Evolutionary conservation across 2,329 filamentous ascomycete genomes (phyloP), one percentile per base, ranked within the genome.

Genomic region (Diplodia sapinea): DNA sequence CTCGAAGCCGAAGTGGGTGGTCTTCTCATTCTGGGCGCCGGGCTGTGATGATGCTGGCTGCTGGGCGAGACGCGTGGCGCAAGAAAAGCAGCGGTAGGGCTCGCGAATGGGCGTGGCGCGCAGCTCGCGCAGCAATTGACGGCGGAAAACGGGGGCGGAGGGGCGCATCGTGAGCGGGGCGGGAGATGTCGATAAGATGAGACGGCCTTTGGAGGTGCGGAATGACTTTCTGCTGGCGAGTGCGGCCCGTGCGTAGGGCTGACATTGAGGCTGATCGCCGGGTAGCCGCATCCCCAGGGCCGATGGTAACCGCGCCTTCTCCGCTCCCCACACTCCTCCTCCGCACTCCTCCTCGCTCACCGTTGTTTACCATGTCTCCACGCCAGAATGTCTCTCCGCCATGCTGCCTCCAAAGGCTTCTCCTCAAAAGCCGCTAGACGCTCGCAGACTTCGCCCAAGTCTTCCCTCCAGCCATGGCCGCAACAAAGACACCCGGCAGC

Each of bases 1-100:
- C 81, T 94, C 87, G 78, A 93, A 97, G 63, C 94, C 94, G 79
- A 97, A 97, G 81, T 97, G 93, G 61, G 94, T 97, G 70, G 89
- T 89, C 68, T 85, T 84, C 72, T 87, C 83, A 71, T 83, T 71
- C 64, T 80, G 26, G 11, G 62, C 74, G 47, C 75, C 75, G 64
- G 74, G 70, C 70, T 75, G 76, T 66, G 81, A 75, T 70, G 75
- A 71, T 72, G 72, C 68, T 75, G 77, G 71, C 69, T 82, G 78
- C 67, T 75, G 72, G 52, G 78, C 72, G 65, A 75, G 71, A 71
- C 76, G 80, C 59, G 77, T 71, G 26, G 83, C 79, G 74, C 82
- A 85, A 38, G 84, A 86, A 70, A 86, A 84, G 72, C 83, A 84
- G 67, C 84, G 79, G 67, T 82, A 82, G 23, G 80, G 77, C 57